Conservation (phyloP, 1,284 basidiomycete species). For the Mycena sp. region DNA sequence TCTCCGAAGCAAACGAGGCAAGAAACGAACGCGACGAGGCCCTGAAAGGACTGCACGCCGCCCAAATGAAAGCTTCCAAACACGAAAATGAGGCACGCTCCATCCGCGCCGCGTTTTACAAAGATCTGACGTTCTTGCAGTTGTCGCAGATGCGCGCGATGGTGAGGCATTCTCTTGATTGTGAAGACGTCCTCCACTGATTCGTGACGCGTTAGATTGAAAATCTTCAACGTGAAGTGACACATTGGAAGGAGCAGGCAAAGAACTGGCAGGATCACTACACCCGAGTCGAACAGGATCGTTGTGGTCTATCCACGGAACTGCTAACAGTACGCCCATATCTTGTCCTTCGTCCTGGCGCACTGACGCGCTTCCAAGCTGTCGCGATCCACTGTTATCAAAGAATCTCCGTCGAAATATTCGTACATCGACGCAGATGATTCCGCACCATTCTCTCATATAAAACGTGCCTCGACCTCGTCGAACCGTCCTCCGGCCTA, state of each 20-base stretch:
- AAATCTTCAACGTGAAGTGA: slow-evolving; percentile 24
- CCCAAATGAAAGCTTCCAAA: slow-evolving; percentile 8
- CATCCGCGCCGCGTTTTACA: slow-evolving; percentile 1
- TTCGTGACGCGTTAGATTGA: slow-evolving; percentile 17
- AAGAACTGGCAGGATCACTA: slow-evolving; percentile 33
- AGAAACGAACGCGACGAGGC: slow-evolving; percentile 27
- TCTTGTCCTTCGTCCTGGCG: too few species aligned
- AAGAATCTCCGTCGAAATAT: slow-evolving; percentile 24
- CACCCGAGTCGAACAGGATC: slow-evolving; percentile 28
- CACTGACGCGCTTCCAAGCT: slow-evolving; percentile 11
- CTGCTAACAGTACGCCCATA: slow-evolving; percentile 20
- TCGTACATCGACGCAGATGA: neutral
- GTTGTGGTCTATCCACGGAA: slow-evolving; percentile 28
- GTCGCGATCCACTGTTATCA: slow-evolving; percentile 20
- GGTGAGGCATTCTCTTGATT: neutral
- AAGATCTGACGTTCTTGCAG: neutral
- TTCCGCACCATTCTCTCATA: slow-evolving; percentile 3
- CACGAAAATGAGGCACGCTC: slow-evolving; percentile 22
- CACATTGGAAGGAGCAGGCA: slow-evolving; percentile 29
- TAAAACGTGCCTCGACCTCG: slow-evolving; percentile 16
- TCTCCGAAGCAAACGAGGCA: slow-evolving; percentile 16
- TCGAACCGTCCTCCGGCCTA: slow-evolving; percentile 21
- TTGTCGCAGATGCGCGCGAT: slow-evolving; percentile 14
- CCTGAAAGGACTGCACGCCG: slow-evolving; percentile 14
- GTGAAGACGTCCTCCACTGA: neutral